Conservation (phyloP, 768 basidiomycete genomes). For the Tricholoma hemisulphureum region DNA sequence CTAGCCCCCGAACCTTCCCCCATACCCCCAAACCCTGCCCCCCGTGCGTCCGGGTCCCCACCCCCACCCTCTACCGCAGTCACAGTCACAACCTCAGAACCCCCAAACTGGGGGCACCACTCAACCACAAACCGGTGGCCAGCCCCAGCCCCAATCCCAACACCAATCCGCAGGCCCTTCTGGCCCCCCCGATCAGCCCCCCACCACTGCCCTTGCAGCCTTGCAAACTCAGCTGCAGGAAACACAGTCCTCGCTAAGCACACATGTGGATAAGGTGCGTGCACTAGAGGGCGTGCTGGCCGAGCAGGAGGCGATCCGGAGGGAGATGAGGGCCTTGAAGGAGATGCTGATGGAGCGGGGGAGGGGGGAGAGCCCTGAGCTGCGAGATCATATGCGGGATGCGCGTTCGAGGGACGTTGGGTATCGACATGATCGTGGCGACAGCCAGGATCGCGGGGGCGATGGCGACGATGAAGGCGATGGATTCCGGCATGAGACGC, state of each 20-base stretch:
- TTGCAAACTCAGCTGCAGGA: conserved; percentile 83
- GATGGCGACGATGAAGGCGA: conserved; percentile 10
- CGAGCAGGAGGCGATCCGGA: conserved; percentile 83
- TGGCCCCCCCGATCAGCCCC: conserved; percentile 18
- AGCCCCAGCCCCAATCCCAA: conserved; percentile 18
- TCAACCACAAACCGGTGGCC: conserved; percentile 11
- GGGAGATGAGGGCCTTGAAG: conserved; percentile 70
- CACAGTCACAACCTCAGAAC: too few species aligned
- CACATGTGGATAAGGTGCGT: conserved; percentile 79
- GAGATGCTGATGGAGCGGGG: conserved; percentile 72
- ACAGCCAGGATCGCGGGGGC: neutral
- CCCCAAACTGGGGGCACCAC: too few species aligned
- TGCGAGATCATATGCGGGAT: conserved; percentile 9
- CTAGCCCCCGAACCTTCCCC: conserved; percentile 60
- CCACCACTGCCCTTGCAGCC: conserved; percentile 41
- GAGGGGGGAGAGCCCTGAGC: conserved; percentile 40
- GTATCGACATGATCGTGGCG: neutral
- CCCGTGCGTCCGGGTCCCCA: conserved; percentile 49
- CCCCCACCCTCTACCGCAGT: conserved; percentile 20
- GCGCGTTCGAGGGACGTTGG: neutral
- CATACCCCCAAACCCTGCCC: conserved; percentile 65
- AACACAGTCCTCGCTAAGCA: conserved; percentile 74
- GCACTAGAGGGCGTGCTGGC: conserved; percentile 77
- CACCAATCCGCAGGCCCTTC: conserved; percentile 26
- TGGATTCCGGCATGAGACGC: neutral